Evolutionary conservation across 192 early-diverging fungal genomes (phyloP).

Genomic region (Paraglomus brasilianum): DNA sequence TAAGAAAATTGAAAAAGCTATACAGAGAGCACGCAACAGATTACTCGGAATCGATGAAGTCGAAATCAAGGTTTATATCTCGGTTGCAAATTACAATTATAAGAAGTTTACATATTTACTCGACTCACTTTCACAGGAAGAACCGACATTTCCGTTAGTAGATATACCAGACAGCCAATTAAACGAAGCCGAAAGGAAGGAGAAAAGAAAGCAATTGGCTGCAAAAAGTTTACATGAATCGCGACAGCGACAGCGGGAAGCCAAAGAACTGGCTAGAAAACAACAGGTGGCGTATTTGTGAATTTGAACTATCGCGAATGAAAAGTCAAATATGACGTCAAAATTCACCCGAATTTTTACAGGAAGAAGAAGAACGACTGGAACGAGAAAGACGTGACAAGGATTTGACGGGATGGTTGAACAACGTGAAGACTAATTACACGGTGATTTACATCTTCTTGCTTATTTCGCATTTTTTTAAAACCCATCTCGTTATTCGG

Average conservation of each 20-base stretch:
- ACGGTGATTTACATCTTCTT: conserved; percentile 36
- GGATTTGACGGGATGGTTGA: conserved; percentile 74
- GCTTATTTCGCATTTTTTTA: too few relatives aligned
- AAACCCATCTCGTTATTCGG: too few relatives aligned
- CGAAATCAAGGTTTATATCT: conserved; percentile 56
- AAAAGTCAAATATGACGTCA: not conserved
- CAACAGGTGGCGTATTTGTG: conserved; percentile 45
- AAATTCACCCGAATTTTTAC: not conserved
- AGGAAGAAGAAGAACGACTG: conserved; percentile 60
- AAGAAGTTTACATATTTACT: not conserved
- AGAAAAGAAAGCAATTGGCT: conserved; percentile 82
- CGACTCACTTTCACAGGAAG: conserved; percentile 39
- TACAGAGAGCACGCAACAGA: conserved; percentile 74
- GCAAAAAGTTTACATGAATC: conserved; percentile 71
- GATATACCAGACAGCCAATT: conserved; percentile 81
- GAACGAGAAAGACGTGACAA: conserved; percentile 72
- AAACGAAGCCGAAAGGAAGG: conserved; percentile 72
- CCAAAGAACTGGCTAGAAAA: conserved; percentile 54
- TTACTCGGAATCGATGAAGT: conserved; percentile 77
- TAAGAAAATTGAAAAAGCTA: conserved; percentile 61
- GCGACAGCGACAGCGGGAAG: conserved; percentile 70
- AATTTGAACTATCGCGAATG: not conserved
- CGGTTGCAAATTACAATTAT: conserved; percentile 11
- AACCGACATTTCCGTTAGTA: conserved; percentile 71
- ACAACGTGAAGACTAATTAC: conserved; percentile 61